Base-by-base conservation (phyloP, 1,284 basidiomycete species). In the Xanthoconium separans region DNA sequence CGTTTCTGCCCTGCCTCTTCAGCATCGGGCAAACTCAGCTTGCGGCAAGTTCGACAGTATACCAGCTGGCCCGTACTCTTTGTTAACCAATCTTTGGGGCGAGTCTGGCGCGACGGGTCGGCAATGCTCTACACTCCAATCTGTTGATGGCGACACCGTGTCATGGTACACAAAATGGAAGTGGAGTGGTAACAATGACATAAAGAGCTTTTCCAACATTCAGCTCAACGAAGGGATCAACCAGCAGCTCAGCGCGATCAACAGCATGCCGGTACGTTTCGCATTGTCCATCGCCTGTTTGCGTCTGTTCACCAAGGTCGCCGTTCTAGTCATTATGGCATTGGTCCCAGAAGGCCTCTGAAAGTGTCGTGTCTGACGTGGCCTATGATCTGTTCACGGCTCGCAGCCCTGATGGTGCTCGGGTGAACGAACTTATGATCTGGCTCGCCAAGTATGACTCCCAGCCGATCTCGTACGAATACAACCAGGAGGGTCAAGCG, bases 301-400 rank as follows among this genome's bases (percentile, higher is more conserved):
- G 5, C 12, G 16, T 34, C n/a, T 20, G 24, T 9, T 30, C 20
- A 20, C 55, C 48, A 39, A 57, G 8, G 12, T 29, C 9, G 30
- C 29, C 31, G 24, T 36, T 27, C 6, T 50, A 81, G 79, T 60
- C 75, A 15, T 64, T 57, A 0, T 81, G 78, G 79, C 12, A 62
- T 5, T 81, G 80, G 79, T 67, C 65, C 30, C 74, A 76, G 54
- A 56, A 52, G 29, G 57, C 60, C 12, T 62, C 61, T 2, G 70
- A 65, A 9, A 1, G 1, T 7, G 15, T 75, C 54, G 77, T 82
- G 41, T 77, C 79, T 0, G 75, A 87, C 56, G 75, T 85, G 45
- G 80, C 83, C 11, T 87, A 77, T 58, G 85, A 87, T 58, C 59
- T 86, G 2, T 87, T 87, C 72, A 86, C 84, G 0, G 77, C 84